Base-by-base conservation (phyloP, 441 rosid species). In the Hura crepitans region DNA sequence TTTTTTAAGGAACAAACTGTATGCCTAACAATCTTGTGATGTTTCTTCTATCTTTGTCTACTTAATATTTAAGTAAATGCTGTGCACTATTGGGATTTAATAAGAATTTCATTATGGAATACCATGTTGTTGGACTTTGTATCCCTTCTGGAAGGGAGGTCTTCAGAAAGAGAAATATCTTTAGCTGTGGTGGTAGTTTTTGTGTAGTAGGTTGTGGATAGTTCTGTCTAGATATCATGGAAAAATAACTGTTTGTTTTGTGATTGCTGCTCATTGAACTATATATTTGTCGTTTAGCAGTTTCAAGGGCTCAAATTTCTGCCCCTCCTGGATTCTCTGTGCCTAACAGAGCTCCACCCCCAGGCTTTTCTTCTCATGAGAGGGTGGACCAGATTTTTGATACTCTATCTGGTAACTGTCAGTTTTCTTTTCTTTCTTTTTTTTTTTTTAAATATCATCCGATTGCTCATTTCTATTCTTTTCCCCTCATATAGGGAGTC, bases 321-420 rank as follows among this genome's bases (percentile, higher is more conserved):
- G 96, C 89, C 20, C 99, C 98, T 8, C 99, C 98, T 73, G 99
- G 99, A 68, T 95, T 95, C 74, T 79, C 92, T 61, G 82, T 83
- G 60, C 90, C 98, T 62, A 89, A 75, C 77, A 86, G 91, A 82
- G 86, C 95, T 67, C 98, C 99, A 27, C 98, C 99, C 35, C 99
- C 97, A 6, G 98, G 98, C 62, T 95, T 95, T 73, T 83, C 88
- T 72, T 86, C 89, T 65, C 89, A 86, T 31, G 96, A 84, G 72
- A 89, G 94, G 80, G 68, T 75, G 77, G 91, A 89, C 58, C 87
- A 76, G 65, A 62, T 79, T 76, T 86, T 85, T 56, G 92, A 88
- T 74, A 30, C 78, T 53, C 35, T 72, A 31, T 50, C 84, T 66
- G 91, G 98, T 89, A 65, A 81, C 78, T 64, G 77, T 46, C 23